Evolutionary conservation across 352 stramenopile species (phyloP).

Genomic region (Labyrinthula sp.): DNA sequence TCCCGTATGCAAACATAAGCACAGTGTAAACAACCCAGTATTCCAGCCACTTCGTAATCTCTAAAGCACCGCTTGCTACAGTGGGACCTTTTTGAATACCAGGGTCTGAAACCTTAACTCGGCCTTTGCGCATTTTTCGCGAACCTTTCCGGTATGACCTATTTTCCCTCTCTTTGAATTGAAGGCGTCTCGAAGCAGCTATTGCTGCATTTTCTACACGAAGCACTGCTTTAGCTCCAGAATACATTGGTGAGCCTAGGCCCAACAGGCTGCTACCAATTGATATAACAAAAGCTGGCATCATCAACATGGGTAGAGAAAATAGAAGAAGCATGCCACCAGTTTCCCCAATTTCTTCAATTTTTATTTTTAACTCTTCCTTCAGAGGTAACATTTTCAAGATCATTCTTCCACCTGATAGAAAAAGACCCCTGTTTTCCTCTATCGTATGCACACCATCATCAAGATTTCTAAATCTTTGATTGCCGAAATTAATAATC

Average conservation of each 20-base stretch:
- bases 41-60: constrained; percentile 48
- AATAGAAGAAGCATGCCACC: constrained; percentile 33
- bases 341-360: constrained; percentile 18
- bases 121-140: constrained; percentile 16
- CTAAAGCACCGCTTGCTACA: constrained; percentile 19
- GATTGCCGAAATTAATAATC: constrained; percentile 6
- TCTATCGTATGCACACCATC: not conserved
- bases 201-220: constrained; percentile 37
- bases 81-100: too few relatives aligned
- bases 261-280: constrained; percentile 47
- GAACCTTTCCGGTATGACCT: too few relatives aligned
- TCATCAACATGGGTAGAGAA: constrained; percentile 55
- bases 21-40: constrained; percentile 61
- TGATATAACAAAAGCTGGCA: constrained; percentile 51
- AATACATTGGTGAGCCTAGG: constrained; percentile 55
- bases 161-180: too few relatives aligned
- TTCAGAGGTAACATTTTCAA: too few relatives aligned
- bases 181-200: not conserved
- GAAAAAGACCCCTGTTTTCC: constrained; percentile 9
- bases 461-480: constrained; percentile 1
- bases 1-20: constrained; percentile 46
- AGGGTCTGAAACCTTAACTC: constrained; percentile 15
- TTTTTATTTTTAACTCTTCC: constrained; percentile 3
- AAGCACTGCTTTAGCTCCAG: constrained; percentile 49
- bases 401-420: constrained; percentile 23